Conservation (phyloP, 176 grass and related monocot species). For the Oryza nivara region DNA sequence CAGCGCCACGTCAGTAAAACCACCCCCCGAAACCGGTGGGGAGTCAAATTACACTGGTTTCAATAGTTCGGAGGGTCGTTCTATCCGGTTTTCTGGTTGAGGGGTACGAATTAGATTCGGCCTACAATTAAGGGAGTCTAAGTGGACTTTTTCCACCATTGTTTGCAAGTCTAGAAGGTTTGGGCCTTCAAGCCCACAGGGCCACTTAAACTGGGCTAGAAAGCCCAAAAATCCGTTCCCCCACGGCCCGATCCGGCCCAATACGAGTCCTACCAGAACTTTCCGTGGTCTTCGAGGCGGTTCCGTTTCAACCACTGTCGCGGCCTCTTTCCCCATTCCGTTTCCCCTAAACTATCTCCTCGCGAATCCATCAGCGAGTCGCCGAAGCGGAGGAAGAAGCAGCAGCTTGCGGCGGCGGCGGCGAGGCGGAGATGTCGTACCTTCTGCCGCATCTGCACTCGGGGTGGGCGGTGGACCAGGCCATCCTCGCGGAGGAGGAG, state of each 20-base stretch:
- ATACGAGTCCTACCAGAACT: neutral
- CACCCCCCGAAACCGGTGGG: too few relatives aligned
- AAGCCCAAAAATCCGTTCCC: neutral
- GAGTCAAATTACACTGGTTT: too few relatives aligned
- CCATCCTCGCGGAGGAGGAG: constrained; percentile 98
- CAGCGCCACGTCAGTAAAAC: too few relatives aligned
- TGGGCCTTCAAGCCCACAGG: too few relatives aligned
- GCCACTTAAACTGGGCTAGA: neutral
- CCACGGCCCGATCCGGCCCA: neutral
- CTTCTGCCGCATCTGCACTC: constrained; percentile 96
- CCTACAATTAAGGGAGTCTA: too few relatives aligned
- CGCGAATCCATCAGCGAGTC: neutral
- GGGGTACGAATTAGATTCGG: too few relatives aligned
- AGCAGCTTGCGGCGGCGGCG: neutral
- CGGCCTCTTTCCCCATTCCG: neutral
- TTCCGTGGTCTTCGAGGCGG: neutral
- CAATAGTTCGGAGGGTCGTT: too few relatives aligned
- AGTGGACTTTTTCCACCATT: too few relatives aligned
- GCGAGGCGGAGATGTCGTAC: constrained; percentile 78
- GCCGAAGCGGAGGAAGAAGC: too few relatives aligned
- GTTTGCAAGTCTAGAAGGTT: too few relatives aligned
- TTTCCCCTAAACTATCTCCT: neutral
- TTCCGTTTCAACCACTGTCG: neutral
- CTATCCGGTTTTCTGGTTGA: too few relatives aligned
- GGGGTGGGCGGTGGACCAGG: constrained; percentile 98